Evolutionary conservation across 2,329 filamentous ascomycete species (phyloP).

Genomic region (Trichoderma atrobrunneum): DNA sequence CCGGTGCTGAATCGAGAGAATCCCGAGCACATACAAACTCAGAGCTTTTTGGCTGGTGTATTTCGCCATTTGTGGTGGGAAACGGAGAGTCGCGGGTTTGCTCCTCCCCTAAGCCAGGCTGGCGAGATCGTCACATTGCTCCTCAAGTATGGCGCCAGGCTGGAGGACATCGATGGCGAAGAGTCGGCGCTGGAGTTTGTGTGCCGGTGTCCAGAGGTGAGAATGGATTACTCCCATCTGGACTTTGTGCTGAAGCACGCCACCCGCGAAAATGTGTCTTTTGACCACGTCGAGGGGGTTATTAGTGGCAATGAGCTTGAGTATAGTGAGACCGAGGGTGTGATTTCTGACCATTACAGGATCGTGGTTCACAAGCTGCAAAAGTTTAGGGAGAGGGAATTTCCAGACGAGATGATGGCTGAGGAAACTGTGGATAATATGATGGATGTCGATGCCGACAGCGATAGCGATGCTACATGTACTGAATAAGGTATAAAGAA

Average conservation of each 20-base stretch:
- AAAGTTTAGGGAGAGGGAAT: not conserved
- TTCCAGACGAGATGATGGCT: not conserved
- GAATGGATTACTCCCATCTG: not conserved
- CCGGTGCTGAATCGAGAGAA: not conserved
- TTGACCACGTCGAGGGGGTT: not conserved
- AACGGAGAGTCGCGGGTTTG: not conserved
- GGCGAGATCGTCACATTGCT: not conserved
- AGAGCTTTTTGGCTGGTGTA: not conserved
- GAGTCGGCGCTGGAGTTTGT: not conserved
- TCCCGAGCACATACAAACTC: not conserved
- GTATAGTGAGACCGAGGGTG: accelerated
- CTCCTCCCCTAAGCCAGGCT: not conserved
- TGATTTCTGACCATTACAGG: not conserved
- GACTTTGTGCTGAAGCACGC: not conserved
- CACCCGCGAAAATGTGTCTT: not conserved
- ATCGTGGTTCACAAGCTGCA: not conserved
- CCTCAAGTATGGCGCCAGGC: not conserved
- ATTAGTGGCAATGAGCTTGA: not conserved
- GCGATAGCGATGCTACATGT: not conserved
- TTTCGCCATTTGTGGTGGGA: not conserved
- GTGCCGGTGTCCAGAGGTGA: not conserved
- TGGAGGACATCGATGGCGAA: not conserved
- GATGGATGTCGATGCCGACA: not conserved
- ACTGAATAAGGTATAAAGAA: not conserved
- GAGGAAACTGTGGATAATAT: not conserved